A percentile compares a stretch with the other conserved stretches of the same genome.
These are phyloP conservation scores for Micromonas commoda DNA, from an alignment of 139 green algal species.

Conservation along the genomic window DNA sequence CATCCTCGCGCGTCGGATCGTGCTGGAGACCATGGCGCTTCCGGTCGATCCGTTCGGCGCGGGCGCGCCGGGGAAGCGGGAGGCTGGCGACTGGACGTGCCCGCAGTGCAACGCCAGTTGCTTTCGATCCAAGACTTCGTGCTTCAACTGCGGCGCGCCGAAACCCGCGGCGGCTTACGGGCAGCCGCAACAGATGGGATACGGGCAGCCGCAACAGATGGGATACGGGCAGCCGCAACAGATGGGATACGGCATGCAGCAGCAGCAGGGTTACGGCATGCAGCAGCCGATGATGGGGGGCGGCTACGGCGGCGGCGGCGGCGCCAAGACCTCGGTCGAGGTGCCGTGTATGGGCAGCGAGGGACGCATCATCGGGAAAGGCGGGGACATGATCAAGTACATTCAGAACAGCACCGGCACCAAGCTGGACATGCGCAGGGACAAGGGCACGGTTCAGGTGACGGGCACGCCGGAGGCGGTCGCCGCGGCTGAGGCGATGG, in stretches of 20 bases:
- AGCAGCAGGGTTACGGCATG: not conserved
- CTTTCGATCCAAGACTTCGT: not conserved
- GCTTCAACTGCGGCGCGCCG: not conserved
- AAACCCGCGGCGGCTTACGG: no score
- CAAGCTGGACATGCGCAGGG: not conserved
- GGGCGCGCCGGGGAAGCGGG: no score
- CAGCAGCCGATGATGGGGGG: not conserved
- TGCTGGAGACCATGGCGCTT: conserved; percentile 3
- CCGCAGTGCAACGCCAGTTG: not conserved
- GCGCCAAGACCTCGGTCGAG: not conserved
- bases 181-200: not conserved
- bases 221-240: not conserved
- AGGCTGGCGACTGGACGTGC: not conserved
- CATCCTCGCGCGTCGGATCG: not conserved
- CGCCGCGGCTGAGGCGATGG: not conserved
- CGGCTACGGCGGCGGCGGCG: not conserved
- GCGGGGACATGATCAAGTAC: conserved; percentile 13
- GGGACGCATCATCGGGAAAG: conserved; percentile 20
- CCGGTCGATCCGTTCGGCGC: not conserved
- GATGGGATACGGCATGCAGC: not conserved
- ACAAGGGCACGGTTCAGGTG: not conserved
- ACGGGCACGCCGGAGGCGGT: not conserved
- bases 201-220: not conserved
- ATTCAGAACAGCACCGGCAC: not conserved
- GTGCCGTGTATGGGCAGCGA: not conserved